phyloP scores from a whole-genome alignment of 2,329 filamentous ascomycete species.

The Penicillium sclerotigenum region DNA sequence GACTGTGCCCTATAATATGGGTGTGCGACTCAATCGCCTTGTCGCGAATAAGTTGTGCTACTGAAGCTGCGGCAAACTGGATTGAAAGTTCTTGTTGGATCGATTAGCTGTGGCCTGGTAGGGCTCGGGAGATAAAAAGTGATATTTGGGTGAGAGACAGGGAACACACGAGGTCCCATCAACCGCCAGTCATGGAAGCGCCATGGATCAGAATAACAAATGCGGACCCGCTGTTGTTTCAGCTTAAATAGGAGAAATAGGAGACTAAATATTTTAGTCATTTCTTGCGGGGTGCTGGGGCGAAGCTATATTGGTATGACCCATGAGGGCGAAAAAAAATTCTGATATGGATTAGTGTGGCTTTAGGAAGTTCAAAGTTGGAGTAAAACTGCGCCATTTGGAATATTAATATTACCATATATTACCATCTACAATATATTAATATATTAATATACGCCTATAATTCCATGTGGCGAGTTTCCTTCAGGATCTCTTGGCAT shows the following conservation, averaged over 20 bases:
- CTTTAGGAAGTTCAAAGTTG: too few relatives aligned
- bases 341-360: too few relatives aligned
- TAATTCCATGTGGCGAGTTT: too few relatives aligned
- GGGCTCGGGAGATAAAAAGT: neutral
- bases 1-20: neutral
- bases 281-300: neutral
- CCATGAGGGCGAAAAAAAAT: too few relatives aligned
- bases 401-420: too few relatives aligned
- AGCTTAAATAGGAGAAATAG: neutral
- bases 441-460: too few relatives aligned
- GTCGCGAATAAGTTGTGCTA: neutral
- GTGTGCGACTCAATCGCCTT: neutral
- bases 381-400: too few relatives aligned
- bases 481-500: too few relatives aligned
- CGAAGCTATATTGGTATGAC: neutral
- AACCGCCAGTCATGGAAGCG: neutral
- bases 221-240: neutral
- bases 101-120: neutral
- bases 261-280: neutral
- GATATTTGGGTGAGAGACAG: neutral
- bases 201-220: neutral
- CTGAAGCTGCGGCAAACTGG: neutral
- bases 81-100: neutral
- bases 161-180: neutral
- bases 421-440: too few relatives aligned